A percentile compares a stretch with the other conserved stretches of the same genome.
These are phyloP conservation scores for Cercospora sp. DNA, from an alignment of 2,329 filamentous ascomycete genomes.

Conservation along the genomic window DNA sequence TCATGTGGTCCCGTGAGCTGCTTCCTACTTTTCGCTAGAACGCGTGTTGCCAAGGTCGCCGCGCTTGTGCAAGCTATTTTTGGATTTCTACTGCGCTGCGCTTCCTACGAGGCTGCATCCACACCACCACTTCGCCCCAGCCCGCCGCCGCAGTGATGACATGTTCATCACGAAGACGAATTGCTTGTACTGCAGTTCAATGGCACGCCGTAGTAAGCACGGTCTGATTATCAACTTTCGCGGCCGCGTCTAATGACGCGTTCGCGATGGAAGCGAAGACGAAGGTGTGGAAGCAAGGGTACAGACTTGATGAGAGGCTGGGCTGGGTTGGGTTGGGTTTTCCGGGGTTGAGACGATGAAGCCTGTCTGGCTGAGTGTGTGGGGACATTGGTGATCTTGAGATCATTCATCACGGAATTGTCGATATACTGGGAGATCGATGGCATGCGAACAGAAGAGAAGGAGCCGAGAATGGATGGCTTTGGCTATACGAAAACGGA, in stretches of 20 bases:
- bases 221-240: neutral
- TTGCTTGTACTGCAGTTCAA: neutral
- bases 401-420: neutral
- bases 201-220: slow-evolving; percentile 2
- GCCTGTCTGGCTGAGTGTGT: neutral
- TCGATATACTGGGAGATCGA: no score
- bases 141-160: neutral
- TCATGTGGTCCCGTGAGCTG: neutral
- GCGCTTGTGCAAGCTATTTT: neutral
- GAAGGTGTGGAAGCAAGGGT: neutral
- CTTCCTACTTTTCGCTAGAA: neutral
- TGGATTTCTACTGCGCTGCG: neutral
- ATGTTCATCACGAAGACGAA: neutral
- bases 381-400: neutral
- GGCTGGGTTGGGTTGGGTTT: neutral
- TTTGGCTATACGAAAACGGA: neutral
- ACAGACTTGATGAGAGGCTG: neutral
- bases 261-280: neutral
- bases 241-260: neutral
- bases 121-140: neutral
- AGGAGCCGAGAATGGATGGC: neutral
- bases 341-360: neutral
- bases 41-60: slow-evolving; percentile 1
- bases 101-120: neutral
- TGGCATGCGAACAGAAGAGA: neutral